Percentiles rank a stretch among this genome's conserved stretches.
Conservation (phyloP, 352 stramenopile species). For the Globisporangium ultimum region DNA sequence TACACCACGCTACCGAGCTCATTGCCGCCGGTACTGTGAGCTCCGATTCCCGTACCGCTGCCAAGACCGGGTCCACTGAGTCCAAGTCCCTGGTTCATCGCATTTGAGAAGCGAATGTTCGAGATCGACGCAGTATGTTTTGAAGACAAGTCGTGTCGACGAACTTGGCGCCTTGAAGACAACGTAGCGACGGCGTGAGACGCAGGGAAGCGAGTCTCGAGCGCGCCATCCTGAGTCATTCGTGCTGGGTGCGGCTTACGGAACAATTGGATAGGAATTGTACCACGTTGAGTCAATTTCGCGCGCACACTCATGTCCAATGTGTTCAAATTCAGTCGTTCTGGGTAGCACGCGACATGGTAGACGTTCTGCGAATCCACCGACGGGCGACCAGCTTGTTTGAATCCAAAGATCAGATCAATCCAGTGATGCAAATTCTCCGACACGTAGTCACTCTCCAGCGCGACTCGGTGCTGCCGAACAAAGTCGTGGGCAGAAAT, state of each 20-base stretch:
- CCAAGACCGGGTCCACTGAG: conserved; percentile 51
- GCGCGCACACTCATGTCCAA: conserved; percentile 55
- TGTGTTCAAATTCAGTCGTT: conserved; percentile 63
- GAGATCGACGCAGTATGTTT: conserved; percentile 66
- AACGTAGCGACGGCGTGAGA: conserved; percentile 71
- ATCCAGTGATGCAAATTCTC: conserved; percentile 98
- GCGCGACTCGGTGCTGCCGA: conserved; percentile 91
- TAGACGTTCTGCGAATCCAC: conserved; percentile 93
- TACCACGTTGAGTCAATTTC: conserved; percentile 71
- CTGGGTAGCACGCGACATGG: conserved; percentile 77
- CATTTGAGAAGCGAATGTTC: conserved; percentile 78
- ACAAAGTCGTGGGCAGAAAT: conserved; percentile 96
- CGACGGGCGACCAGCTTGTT: conserved; percentile 89
- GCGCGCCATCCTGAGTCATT: conserved; percentile 74
- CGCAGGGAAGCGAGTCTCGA: conserved; percentile 66
- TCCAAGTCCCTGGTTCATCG: conserved; percentile 54
- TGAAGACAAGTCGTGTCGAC: conserved; percentile 72
- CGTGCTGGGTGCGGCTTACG: conserved; percentile 63
- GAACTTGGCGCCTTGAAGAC: conserved; percentile 76
- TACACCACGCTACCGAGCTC: conserved; percentile 78
- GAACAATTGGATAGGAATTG: conserved; percentile 75
- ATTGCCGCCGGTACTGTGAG: conserved; percentile 52
- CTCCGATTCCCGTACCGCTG: conserved; percentile 71
- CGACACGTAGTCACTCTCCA: conserved; percentile 98
- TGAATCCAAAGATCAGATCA: conserved; percentile 98